Percentiles rank a stretch among this genome's conserved stretches.
Evolutionary conservation across 495 filamentous ascomycete genomes (phyloP).

Genomic region (Usnea hakonensis): DNA sequence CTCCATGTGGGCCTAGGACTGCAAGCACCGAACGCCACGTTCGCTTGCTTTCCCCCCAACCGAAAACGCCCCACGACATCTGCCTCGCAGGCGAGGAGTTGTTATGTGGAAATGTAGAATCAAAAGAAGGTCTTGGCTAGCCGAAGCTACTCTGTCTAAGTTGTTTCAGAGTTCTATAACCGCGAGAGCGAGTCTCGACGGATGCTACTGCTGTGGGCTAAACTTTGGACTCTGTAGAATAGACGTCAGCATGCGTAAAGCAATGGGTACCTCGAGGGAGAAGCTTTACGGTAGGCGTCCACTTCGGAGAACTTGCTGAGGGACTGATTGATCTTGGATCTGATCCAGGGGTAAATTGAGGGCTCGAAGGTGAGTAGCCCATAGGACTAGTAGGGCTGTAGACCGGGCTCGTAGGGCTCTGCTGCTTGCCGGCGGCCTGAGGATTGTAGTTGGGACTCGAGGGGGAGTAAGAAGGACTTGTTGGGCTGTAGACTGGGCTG

Average conservation of each 20-base stretch:
- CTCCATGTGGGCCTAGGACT: background rate
- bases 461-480: conserved; percentile 45
- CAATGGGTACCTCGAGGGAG: background rate
- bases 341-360: conserved; percentile 20
- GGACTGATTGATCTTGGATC: conserved; percentile 7
- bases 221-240: conserved; percentile 5
- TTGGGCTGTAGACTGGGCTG: conserved; percentile 43
- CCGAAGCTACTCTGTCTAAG: background rate
- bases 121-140: background rate
- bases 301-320: conserved; percentile 9
- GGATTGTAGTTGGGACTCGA: background rate
- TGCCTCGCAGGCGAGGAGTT: background rate
- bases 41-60: background rate
- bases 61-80: background rate
- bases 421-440: conserved; percentile 39
- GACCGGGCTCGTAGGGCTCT: conserved; percentile 45
- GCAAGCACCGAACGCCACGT: conserved; percentile 11
- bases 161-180: too few species aligned
- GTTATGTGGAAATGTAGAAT: background rate
- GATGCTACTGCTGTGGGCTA: conserved; percentile 9
- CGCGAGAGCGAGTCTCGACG: background rate
- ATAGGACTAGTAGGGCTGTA: conserved; percentile 42
- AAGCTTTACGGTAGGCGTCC: conserved; percentile 9
- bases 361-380: conserved; percentile 18
- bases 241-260: background rate